Percentiles rank a stretch among this genome's conserved stretches.
These are phyloP conservation scores for Fusarium cicatricum DNA, from an alignment of 2,329 filamentous ascomycete species.

Conservation along the genomic window DNA sequence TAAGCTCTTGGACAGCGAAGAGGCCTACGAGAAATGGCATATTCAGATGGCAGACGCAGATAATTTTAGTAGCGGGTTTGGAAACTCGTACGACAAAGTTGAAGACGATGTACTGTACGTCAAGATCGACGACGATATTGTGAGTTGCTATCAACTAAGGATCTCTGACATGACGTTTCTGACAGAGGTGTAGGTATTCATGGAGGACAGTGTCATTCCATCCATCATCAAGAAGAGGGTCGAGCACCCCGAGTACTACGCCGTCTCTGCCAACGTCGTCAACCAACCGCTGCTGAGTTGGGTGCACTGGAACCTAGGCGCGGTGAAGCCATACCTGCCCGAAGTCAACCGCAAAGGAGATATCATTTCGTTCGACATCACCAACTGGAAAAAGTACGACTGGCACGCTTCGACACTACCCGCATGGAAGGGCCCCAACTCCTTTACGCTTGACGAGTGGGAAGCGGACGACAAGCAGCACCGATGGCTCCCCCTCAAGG, in stretches of 20 bases:
- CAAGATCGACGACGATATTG: slow-evolving; percentile 51
- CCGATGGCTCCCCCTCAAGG: slow-evolving; percentile 58
- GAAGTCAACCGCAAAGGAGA: slow-evolving; percentile 46
- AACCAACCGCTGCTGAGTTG: slow-evolving; percentile 63
- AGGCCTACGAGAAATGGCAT: slow-evolving; percentile 49
- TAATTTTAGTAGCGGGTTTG: slow-evolving; percentile 45
- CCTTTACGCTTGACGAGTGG: slow-evolving; percentile 45
- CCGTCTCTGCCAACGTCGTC: slow-evolving; percentile 64
- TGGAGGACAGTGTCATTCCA: slow-evolving; percentile 55
- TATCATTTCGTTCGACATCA: slow-evolving; percentile 37
- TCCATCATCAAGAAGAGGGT: slow-evolving; percentile 62
- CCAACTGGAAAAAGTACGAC: slow-evolving; percentile 24
- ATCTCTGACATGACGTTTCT: background rate
- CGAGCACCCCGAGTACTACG: slow-evolving; percentile 58
- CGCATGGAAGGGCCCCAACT: slow-evolving; percentile 42
- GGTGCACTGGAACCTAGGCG: slow-evolving; percentile 62
- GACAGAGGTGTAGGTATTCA: slow-evolving; percentile 42
- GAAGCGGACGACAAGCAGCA: slow-evolving; percentile 53
- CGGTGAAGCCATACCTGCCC: slow-evolving; percentile 62
- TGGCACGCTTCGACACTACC: slow-evolving; percentile 54
- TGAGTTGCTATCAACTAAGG: slow-evolving; percentile 36
- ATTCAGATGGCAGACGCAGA: slow-evolving; percentile 45
- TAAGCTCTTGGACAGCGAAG: slow-evolving; percentile 47
- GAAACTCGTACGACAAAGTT: slow-evolving; percentile 53
- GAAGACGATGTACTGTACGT: slow-evolving; percentile 56